These are phyloP conservation scores for Moesziomyces antarcticus DNA, from an alignment of 1,284 basidiomycete genomes.

Conservation along the genomic window DNA sequence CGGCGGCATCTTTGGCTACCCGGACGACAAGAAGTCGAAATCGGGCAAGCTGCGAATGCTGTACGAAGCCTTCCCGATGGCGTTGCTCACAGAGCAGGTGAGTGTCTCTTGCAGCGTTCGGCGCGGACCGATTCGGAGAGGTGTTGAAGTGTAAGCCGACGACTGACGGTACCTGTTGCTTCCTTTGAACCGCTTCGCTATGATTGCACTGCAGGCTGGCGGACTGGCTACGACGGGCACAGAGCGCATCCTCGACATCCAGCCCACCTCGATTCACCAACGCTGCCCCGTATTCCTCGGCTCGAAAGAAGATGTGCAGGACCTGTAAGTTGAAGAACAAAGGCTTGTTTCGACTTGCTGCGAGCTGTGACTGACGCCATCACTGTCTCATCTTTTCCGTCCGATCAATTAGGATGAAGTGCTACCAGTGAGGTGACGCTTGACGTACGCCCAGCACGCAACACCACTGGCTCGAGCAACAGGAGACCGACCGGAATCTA, in stretches of 20 bases:
- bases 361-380: not conserved
- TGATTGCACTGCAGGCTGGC: conserved; percentile 77
- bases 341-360: not conserved
- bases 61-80: conserved; percentile 99
- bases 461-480: not conserved
- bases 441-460: not conserved
- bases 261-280: conserved; percentile 89
- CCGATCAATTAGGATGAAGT: conserved; percentile 9
- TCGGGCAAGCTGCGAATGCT: conserved; percentile 92
- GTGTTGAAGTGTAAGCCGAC: too few species aligned
- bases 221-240: conserved; percentile 95
- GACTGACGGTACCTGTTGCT: not conserved
- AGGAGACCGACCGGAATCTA: too few species aligned
- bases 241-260: conserved; percentile 89
- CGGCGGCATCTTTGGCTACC: conserved; percentile 98
- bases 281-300: conserved; percentile 94
- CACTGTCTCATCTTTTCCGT: too few species aligned
- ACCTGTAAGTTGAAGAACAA: conserved; percentile 68
- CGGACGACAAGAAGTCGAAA: conserved; percentile 97
- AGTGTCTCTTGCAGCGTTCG: conserved; percentile 1
- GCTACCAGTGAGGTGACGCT: conserved; percentile 10
- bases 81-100: conserved; percentile 88
- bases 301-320: conserved; percentile 90
- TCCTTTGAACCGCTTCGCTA: conserved; percentile 1
- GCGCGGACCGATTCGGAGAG: too few species aligned